Base-by-base conservation (phyloP, 108 stramenopile species). In the Cyclotella baltica region DNA sequence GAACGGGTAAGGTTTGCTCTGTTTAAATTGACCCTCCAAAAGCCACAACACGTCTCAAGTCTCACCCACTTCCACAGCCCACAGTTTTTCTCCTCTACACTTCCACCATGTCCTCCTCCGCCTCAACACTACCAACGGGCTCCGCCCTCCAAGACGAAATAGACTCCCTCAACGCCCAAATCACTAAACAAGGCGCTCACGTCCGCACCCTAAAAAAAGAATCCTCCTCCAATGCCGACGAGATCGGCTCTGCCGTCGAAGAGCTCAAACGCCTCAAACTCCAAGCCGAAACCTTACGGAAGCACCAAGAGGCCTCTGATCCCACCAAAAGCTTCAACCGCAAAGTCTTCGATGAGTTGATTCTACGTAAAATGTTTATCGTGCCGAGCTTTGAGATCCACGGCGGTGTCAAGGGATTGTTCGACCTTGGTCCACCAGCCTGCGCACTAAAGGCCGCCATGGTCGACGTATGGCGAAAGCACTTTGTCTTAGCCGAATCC, bases 321-420 rank as follows among this genome's bases (percentile, higher is more conserved):
- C 83, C 81, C 37, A 71, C 70, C 37, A 77, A 72, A 25, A 58
- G 87, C 31, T 92, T 98, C 72, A 88, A 94, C 81, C 90, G 96
- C 46, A 90, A 95, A 66, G 85, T 92, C 19, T 96, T 99, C 68
- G 98, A 99, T 82, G 97, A 98, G 63, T 68, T 98, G 73, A 80
- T 99, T 22, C 71, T 98, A 70, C 95, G 98, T 34, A 96, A 98
- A 73, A 99, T 99, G 98, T 98, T 99, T 87, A 97, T 99, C 53
- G 93, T 99, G 38, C 98, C 98, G 15, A 85, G 92, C 15, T 99
- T 99, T 73, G 99, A 99, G 87, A 99, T 99, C 53, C 98, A 99
- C 85, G 97, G 98, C 61, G 98, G 98, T 68, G 98, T 98, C 52
- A 97, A 96, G 67, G 99, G 99, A 30, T 86, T 99, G 38, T 99